Evolutionary conservation across 345 rosid genomes (phyloP), one percentile per base, ranked within the genome.

Genomic region (Aegle marmelos): DNA sequence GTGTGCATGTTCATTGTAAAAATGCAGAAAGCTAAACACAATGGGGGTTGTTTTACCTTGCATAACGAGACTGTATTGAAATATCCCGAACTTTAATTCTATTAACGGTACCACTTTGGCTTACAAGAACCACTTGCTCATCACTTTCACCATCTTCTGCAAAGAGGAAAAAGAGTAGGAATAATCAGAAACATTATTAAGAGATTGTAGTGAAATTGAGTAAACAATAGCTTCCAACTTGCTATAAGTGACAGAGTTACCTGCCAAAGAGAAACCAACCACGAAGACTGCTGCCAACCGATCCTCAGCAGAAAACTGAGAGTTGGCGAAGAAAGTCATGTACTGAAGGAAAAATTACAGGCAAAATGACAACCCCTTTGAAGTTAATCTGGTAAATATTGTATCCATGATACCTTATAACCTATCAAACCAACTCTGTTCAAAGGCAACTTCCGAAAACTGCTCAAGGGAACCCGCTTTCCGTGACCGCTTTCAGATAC

Each of bases 81-180:
- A 94, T 91, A 82, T 94, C 98, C 71, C 89, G 87, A 76, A 94
- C 99, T 88, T 96, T 96, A 76, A 96, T 89, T 82, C 98, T 86
- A 80, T 92, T 96, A 19, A 90, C 90, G 34, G 92, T 91, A 69
- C 99, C 98, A 56, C 95, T 95, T 78, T 95, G 99, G 87, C 98
- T 95, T 62, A 95, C 97, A 22, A 94, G 81, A 82, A 96, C 97
- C 31, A 96, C 94, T 83, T 96, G 98, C 77, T 96, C 99, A 64
- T 94, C 95, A 54, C 95, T 91, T 82, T 96, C 97, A 33, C 97
- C 97, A 82, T 94, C 94, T 73, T 92, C 97, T 92, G 85, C 64
- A 68, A 68, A 27, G 65, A 54, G 78, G 79, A 24, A 70, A 61
- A 74, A 39, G 25, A 56, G 39, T 60, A 24, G 74, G 68, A 61